Percentiles rank a stretch among this genome's conserved stretches.
Conservation (phyloP, 2,329 filamentous ascomycete species). For the Aureobasidium sp. region DNA sequence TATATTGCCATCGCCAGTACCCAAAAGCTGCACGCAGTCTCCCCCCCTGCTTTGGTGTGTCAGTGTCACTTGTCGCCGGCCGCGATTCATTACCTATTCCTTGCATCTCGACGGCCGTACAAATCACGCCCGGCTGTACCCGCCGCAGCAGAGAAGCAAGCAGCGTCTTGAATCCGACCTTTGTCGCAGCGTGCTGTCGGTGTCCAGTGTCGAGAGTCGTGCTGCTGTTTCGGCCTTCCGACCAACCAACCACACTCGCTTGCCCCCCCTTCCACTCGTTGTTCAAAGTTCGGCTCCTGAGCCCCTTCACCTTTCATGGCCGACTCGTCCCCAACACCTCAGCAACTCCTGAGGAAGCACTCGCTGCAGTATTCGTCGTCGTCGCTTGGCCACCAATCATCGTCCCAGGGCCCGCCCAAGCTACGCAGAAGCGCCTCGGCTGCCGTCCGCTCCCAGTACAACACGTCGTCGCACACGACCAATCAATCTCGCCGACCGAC, state of each 20-base stretch:
- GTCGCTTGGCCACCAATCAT: neutral
- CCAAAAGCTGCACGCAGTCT: slow-evolving; percentile 3
- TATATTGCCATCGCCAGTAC: neutral
- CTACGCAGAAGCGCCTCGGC: slow-evolving; percentile 9
- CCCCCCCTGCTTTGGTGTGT: slow-evolving; percentile 7
- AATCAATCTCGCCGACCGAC: slow-evolving; percentile 6
- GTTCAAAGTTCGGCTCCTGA: neutral
- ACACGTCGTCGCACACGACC: slow-evolving; percentile 9
- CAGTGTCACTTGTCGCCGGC: slow-evolving; percentile 7
- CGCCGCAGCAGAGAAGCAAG: neutral
- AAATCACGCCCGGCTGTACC: slow-evolving; percentile 5
- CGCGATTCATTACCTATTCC: slow-evolving; percentile 6
- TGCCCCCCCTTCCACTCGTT: neutral
- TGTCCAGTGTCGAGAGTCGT: neutral
- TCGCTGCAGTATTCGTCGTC: slow-evolving; percentile 5
- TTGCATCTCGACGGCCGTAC: slow-evolving; percentile 6
- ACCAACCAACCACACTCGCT: slow-evolving; percentile 1
- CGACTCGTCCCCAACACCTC: neutral
- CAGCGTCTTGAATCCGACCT: neutral
- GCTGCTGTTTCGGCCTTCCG: neutral
- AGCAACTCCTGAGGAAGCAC: slow-evolving; percentile 11
- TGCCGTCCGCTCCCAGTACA: slow-evolving; percentile 13
- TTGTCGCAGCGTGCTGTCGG: neutral
- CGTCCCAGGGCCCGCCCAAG: neutral
- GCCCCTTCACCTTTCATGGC: slow-evolving; percentile 6